Evolutionary conservation across 345 rosid species (phyloP).

Genomic region (Carallia brachiata): DNA sequence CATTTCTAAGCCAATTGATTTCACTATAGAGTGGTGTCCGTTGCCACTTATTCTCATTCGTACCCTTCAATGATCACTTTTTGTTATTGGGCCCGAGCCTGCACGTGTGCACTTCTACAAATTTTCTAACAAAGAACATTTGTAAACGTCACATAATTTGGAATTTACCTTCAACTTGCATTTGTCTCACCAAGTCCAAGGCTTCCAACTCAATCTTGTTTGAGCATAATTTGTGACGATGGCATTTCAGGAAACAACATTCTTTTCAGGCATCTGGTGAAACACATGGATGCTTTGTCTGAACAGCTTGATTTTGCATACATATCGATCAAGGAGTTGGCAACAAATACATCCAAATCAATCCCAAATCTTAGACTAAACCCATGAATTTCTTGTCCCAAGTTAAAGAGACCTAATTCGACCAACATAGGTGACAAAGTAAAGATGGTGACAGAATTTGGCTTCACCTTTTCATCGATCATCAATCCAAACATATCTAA

Average conservation of each 20-base stretch:
- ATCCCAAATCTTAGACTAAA: conserved; percentile 36
- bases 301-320: conserved; percentile 43
- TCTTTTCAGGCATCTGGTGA: conserved; percentile 23
- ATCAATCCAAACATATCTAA: conserved; percentile 35
- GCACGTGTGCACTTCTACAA: no score
- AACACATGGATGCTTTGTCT: conserved; percentile 28
- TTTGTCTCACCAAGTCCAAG: conserved; percentile 37
- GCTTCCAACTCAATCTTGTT: conserved; percentile 36
- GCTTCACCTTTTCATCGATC: conserved; percentile 29
- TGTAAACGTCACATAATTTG: conserved; percentile 42
- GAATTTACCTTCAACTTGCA: conserved; percentile 38
- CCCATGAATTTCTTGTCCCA: conserved; percentile 50
- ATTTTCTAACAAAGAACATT: conserved; percentile 12
- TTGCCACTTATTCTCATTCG: no score
- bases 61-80: no score
- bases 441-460: conserved; percentile 42
- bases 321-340: conserved; percentile 53
- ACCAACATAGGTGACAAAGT: conserved; percentile 42
- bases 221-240: conserved; percentile 50
- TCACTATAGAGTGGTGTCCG: no score
- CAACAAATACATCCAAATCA: conserved; percentile 38
- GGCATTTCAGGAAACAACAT: conserved; percentile 53
- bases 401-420: conserved; percentile 28
- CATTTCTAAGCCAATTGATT: no score
- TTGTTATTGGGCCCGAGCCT: no score